Conservation (phyloP, 2,329 filamentous ascomycete genomes). For the Alternaria conjuncta region DNA sequence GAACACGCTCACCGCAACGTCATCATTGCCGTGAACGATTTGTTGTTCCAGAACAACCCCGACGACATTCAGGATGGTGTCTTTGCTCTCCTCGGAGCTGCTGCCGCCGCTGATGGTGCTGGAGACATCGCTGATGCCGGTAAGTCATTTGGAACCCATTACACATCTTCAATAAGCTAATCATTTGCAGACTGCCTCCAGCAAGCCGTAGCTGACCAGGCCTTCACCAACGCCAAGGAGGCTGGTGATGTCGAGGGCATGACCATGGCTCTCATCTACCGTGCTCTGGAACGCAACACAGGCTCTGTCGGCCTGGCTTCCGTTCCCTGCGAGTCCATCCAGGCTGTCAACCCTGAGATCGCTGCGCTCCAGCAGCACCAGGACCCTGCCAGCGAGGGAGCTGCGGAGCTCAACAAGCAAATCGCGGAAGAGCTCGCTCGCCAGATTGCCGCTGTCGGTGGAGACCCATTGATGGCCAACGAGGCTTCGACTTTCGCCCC, state of each 20-base stretch:
- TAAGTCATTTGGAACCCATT: slow-evolving; percentile 12
- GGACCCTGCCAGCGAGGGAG: slow-evolving; percentile 67
- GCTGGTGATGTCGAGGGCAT: slow-evolving; percentile 60
- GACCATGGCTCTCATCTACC: slow-evolving; percentile 62
- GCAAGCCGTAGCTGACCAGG: slow-evolving; percentile 64
- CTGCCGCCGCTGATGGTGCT: slow-evolving; percentile 56
- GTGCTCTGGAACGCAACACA: slow-evolving; percentile 67
- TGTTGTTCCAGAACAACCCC: slow-evolving; percentile 57
- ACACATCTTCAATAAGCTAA: slow-evolving; percentile 12
- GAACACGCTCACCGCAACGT: slow-evolving; percentile 63
- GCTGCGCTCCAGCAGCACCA: slow-evolving; percentile 69
- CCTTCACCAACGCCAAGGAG: slow-evolving; percentile 66
- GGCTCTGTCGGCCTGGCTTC: slow-evolving; percentile 63
- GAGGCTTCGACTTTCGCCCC: slow-evolving; percentile 69
- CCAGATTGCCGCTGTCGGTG: slow-evolving; percentile 67
- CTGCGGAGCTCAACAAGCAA: slow-evolving; percentile 65
- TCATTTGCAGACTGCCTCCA: slow-evolving; percentile 60
- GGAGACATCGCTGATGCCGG: slow-evolving; percentile 57
- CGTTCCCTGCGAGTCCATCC: slow-evolving; percentile 61
- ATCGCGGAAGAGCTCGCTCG: slow-evolving; percentile 65
- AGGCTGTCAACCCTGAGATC: slow-evolving; percentile 70
- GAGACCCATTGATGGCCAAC: slow-evolving; percentile 67
- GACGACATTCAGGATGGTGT: slow-evolving; percentile 57
- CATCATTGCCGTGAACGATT: slow-evolving; percentile 53
- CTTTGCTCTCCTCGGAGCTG: slow-evolving; percentile 61